Evolutionary conservation across 176 grass and related monocot species (phyloP), one percentile per base, ranked within the genome.

Genomic region (Oropetium thomaeum): DNA sequence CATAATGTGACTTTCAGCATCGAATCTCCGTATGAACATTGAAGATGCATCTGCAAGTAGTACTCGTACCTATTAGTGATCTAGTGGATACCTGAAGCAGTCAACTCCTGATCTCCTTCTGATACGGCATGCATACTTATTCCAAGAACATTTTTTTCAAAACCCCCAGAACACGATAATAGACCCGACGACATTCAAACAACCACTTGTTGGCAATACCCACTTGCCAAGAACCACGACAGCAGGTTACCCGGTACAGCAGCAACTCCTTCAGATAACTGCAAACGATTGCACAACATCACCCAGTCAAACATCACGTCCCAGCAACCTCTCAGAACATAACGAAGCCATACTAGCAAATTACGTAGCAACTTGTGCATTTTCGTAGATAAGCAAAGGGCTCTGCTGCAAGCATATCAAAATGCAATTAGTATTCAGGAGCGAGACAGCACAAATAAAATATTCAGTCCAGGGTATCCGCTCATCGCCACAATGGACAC

Each of bases 81-180:
- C 3, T 5, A 41, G 47, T 58, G 67, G 67, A 85, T 12, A 69
- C 77, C 77, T 48, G 54, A 75, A 74, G 42, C 70, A 35, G 58
- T 58, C 2, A 39, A 10, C 14, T 40, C 51, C 32, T 37, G 20
- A 73, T 39, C 69, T 8, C 11, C 17, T 1, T 27, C 45, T 51
- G 17, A 51, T n/a, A 33, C 10, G 5, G n/a, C n/a, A n/a, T n/a
- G 26, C 29, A 8, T 8, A 3, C 33, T 39, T 38, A 23, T 38
- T 65, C 6, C 30, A 62, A 0, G 11, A 67, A 4, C 64, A n/a
- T n/a, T n/a, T n/a, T n/a, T 41, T 73, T 73, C 34, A 57, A 26
- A 12, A 16, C 5, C 23, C 3, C 1, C 10, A 4, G 26, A 12
- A 13, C 9, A 57, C 23, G 53, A 5, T 27, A 27, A 13, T 57